Evolutionary conservation across 1,139 yeast species (phyloP), one percentile per base, ranked within the genome.

Genomic region (Candida sojae): DNA sequence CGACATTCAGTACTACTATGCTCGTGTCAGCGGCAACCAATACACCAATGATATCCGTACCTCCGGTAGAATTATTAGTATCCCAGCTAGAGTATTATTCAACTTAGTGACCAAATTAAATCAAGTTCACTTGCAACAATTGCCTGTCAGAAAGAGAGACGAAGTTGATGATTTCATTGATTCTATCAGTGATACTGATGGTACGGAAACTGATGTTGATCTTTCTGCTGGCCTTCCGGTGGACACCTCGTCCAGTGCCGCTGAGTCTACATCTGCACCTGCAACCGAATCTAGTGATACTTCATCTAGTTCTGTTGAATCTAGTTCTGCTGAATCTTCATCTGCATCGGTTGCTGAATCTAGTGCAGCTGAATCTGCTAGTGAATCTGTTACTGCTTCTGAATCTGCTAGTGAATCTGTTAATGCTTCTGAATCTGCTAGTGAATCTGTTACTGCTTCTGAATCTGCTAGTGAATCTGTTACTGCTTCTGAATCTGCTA

Each of bases 71-170:
- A 44, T 53, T 38, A 68, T 73, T 44, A 45, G 46, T 25, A 57
- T 71, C 47, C 73, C 77, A 49, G 78, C 78, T 51, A 57, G 36
- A 28, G 47, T 49, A 21, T 59, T 70, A 51, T 68, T 57, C 58
- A 31, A 42, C 10, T 57, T 63, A 34, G 55, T 57, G 43, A 52
- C 60, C 45, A 63, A 68, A 37, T 59, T 68, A 40, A 70, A 50
- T 68, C 64, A 63, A 52, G 70, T 71, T 48, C 68, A 64, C 53
- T 59, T 55, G 6, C 25, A 34, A 35, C 28, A 7, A 35, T 10
- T 23, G 53, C 73, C 73, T 41, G 59, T 72, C 59, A 70, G 73
- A 64, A 73, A 65, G 60, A 67, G 72, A 62, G 73, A 67, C 48
- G 71, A 54, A 30, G 57, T 55, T 26, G 62, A 65, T 44, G 73